Percentiles rank a stretch among this genome's conserved stretches.
Conservation (phyloP, 371 early-diverging fungal species). For the Basidiobolus heterosporus region DNA sequence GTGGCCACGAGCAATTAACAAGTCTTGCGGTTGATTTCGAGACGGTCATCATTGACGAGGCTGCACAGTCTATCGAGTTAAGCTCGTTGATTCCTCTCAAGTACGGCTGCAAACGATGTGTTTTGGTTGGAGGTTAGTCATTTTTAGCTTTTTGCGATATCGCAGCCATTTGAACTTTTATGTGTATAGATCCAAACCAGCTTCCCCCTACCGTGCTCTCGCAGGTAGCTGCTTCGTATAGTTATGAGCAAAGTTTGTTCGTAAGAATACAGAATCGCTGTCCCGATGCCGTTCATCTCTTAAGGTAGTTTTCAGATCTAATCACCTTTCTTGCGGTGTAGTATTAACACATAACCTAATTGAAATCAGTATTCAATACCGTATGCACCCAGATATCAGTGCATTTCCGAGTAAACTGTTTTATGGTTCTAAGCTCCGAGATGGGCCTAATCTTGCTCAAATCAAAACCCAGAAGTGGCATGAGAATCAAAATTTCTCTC, state of each 20-base stretch:
- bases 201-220: constrained; percentile 88
- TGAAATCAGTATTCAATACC: constrained; percentile 69
- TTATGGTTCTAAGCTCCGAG: constrained; percentile 55
- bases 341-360: not conserved
- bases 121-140: constrained; percentile 80
- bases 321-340: constrained; percentile 2
- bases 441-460: constrained; percentile 54
- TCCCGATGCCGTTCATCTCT: constrained; percentile 45
- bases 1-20: constrained; percentile 70
- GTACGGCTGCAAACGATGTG: constrained; percentile 61
- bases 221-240: constrained; percentile 39
- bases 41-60: constrained; percentile 92
- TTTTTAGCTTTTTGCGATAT: too few relatives aligned
- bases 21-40: constrained; percentile 42
- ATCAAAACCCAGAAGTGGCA: constrained; percentile 67
- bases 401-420: constrained; percentile 65
- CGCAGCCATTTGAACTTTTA: not conserved
- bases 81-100: constrained; percentile 80
- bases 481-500: constrained; percentile 31
- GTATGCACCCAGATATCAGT: constrained; percentile 93
- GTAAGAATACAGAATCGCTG: constrained; percentile 51
- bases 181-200: constrained; percentile 75
- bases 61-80: constrained; percentile 89
- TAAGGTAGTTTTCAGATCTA: constrained; percentile 24
- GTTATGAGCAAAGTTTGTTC: constrained; percentile 84